These are phyloP conservation scores for Linnemannia elongata DNA, from an alignment of 192 early-diverging fungal genomes.

Conservation along the genomic window DNA sequence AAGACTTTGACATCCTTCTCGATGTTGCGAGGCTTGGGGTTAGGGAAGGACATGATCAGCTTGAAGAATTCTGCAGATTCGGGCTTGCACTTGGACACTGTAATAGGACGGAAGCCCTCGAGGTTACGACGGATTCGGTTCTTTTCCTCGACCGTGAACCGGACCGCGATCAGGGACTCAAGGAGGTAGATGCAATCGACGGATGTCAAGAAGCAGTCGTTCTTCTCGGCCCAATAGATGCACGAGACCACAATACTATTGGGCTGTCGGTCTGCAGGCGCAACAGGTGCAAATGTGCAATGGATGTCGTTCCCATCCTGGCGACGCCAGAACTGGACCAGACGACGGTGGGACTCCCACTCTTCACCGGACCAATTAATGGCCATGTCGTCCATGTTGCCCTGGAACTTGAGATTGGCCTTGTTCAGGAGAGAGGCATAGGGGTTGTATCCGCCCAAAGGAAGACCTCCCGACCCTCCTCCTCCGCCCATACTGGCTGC, in stretches of 20 bases:
- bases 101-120: slow-evolving; percentile 83
- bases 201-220: slow-evolving; percentile 81
- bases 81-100: slow-evolving; percentile 80
- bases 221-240: slow-evolving; percentile 77
- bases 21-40: slow-evolving; percentile 88
- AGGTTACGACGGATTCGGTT: slow-evolving; percentile 90
- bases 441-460: slow-evolving; percentile 33
- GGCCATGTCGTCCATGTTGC: slow-evolving; percentile 76
- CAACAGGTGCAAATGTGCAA: slow-evolving; percentile 71
- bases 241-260: slow-evolving; percentile 83
- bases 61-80: slow-evolving; percentile 85
- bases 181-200: slow-evolving; percentile 81
- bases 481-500: slow-evolving; percentile 4
- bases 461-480: slow-evolving; percentile 15
- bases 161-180: slow-evolving; percentile 78
- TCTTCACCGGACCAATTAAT: slow-evolving; percentile 76
- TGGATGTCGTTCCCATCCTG: slow-evolving; percentile 73
- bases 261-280: slow-evolving; percentile 65
- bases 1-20: slow-evolving; percentile 84
- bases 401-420: slow-evolving; percentile 54
- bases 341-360: slow-evolving; percentile 70
- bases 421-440: slow-evolving; percentile 43
- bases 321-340: slow-evolving; percentile 81
- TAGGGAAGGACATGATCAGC: slow-evolving; percentile 85
- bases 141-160: slow-evolving; percentile 87